These are phyloP conservation scores for Neofusicoccum parvum DNA, from an alignment of 2,329 filamentous ascomycete species.

Conservation along the genomic window DNA sequence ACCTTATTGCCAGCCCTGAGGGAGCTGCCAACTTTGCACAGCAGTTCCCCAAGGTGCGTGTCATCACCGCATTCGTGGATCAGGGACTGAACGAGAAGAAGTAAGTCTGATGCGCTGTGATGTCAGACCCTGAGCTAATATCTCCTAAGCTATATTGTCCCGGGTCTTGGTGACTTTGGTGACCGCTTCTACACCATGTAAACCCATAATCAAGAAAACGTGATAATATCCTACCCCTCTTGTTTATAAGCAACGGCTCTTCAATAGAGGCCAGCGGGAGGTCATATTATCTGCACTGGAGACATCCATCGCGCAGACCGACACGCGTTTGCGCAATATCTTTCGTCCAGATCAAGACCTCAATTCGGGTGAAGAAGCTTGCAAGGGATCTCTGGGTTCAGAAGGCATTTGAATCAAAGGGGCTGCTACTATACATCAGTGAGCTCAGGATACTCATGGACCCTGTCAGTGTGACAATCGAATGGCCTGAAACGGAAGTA, in stretches of 20 bases:
- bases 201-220: conserved; percentile 18
- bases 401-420: too few relatives aligned
- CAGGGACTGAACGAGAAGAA: conserved; percentile 97
- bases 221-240: neutral
- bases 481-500: neutral
- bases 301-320: too few relatives aligned
- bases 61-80: conserved; percentile 96
- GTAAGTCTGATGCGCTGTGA: conserved; percentile 56
- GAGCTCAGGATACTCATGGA: neutral
- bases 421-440: neutral
- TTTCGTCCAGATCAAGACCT: too few relatives aligned
- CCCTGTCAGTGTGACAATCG: neutral
- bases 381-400: neutral
- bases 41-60: conserved; percentile 83
- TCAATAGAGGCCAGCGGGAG: neutral
- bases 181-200: conserved; percentile 94
- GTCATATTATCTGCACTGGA: neutral
- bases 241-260: neutral
- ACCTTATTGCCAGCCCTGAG: conserved; percentile 95
- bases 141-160: conserved; percentile 81
- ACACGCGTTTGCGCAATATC: too few relatives aligned
- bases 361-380: neutral
- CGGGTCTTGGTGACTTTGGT: conserved; percentile 91
- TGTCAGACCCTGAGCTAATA: conserved; percentile 32
- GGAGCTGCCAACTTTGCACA: conserved; percentile 87